phyloP scores from a whole-genome alignment of 495 filamentous ascomycete species.

The Friedmanniomyces endolithicus region DNA sequence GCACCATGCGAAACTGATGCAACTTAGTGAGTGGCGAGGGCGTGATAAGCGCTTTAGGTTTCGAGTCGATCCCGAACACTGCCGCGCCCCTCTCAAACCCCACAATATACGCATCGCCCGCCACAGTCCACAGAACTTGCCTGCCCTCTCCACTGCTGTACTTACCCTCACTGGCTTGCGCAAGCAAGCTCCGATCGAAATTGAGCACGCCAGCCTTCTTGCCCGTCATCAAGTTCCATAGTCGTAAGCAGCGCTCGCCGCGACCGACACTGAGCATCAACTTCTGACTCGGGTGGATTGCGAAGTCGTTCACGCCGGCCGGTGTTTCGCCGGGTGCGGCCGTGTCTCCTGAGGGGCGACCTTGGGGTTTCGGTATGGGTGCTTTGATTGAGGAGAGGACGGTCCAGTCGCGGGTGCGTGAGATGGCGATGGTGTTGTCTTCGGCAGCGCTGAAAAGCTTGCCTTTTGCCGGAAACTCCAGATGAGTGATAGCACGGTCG shows the following conservation, averaged over 20 bases:
- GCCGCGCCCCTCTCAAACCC: slow-evolving; percentile 76
- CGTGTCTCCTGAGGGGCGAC: slow-evolving; percentile 82
- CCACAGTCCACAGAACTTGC: slow-evolving; percentile 66
- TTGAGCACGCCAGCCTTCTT: slow-evolving; percentile 87
- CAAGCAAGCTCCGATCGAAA: slow-evolving; percentile 56
- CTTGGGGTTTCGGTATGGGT: slow-evolving; percentile 68
- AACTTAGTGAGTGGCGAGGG: slow-evolving; percentile 63
- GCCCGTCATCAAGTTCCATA: slow-evolving; percentile 95
- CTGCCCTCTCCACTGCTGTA: slow-evolving; percentile 72
- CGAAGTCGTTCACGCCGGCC: slow-evolving; percentile 86
- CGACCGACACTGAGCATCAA: slow-evolving; percentile 83
- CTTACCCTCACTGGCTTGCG: slow-evolving; percentile 60
- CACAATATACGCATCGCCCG: slow-evolving; percentile 72
- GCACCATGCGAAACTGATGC: slow-evolving; percentile 44
- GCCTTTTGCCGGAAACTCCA: slow-evolving; percentile 71
- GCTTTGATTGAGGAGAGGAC: slow-evolving; percentile 82
- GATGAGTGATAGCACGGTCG: slow-evolving; percentile 58
- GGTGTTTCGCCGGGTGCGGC: slow-evolving; percentile 71
- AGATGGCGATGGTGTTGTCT: slow-evolving; percentile 79
- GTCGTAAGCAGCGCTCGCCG: slow-evolving; percentile 77
- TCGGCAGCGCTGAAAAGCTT: slow-evolving; percentile 78
- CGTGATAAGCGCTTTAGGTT: slow-evolving; percentile 57
- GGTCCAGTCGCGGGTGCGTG: slow-evolving; percentile 77
- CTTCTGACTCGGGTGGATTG: slow-evolving; percentile 91
- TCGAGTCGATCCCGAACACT: slow-evolving; percentile 78